Base-by-base conservation (phyloP, 2,329 filamentous ascomycete genomes). In the Diaporthe ampelina region DNA sequence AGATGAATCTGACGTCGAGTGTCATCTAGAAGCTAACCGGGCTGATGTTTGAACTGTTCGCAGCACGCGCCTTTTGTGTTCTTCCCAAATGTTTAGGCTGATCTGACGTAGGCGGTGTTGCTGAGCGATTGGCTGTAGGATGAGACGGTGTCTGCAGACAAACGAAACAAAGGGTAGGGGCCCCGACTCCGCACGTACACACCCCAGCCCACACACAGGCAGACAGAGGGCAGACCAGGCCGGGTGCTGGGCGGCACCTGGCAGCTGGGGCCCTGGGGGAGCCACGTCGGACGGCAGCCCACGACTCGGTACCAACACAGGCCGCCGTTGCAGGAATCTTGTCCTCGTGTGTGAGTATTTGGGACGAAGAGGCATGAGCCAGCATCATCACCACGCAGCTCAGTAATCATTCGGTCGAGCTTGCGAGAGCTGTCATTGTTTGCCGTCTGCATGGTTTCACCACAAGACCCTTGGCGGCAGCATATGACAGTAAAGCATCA, bases 1-100 rank as follows among this genome's bases (percentile, higher is more conserved):
- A 70, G 65, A 74, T 75, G 72, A 67, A 68, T 74, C 74, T 71
- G 70, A 63, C 74, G 67, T 71, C 26, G 74, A 71, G 73, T 75
- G 70, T 75, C 73, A 73, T 75, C 61, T 73, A 52, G 61, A 73
- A 54, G 43, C 70, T 56, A 59, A 37, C 50, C 32, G 15, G 57
- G 32, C 43, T 69, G 61, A 59, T 58, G 56, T 67, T 58, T 73
- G 32, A 48, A 57, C 43, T 63, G 63, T 74, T 73, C 65, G 65
- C 72, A 73, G 63, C 63, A 45, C 54, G 43, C 45, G 72, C 56
- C 35, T 70, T 52, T 70, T 70, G 56, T 45, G 73, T 67, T 69
- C 73, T 67, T 72, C 61, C 52, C 73, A 73, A 56, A 43, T 69
- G 40, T 57, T 43, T 32, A 61, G 59, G 43, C 48, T 74, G 69